Percentiles rank a stretch among this genome's conserved stretches.
Evolutionary conservation across 1,284 basidiomycete genomes (phyloP).

Genomic region (Caloboletus firmus): DNA sequence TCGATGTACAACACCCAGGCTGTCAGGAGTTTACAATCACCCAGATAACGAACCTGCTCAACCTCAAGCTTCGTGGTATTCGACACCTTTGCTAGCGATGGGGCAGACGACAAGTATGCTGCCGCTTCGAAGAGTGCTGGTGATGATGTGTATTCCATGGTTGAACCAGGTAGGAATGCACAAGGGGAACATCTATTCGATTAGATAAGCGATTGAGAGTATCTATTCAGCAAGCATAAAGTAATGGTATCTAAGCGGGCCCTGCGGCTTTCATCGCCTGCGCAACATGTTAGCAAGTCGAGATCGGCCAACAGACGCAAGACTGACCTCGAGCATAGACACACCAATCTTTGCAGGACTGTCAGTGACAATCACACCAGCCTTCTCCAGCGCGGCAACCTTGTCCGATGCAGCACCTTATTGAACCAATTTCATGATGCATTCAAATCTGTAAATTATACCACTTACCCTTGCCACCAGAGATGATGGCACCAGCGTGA

Average conservation of each 20-base stretch:
- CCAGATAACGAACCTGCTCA: slow-evolving; percentile 32
- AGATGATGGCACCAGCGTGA: slow-evolving; percentile 97
- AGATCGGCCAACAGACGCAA: neutral
- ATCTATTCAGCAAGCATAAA: slow-evolving; percentile 1
- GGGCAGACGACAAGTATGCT: slow-evolving; percentile 57
- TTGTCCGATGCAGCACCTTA: slow-evolving; percentile 91
- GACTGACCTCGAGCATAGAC: slow-evolving; percentile 79
- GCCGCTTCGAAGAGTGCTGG: slow-evolving; percentile 60
- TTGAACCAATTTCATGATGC: slow-evolving; percentile 1
- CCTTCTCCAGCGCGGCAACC: slow-evolving; percentile 89
- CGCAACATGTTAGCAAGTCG: slow-evolving; percentile 3
- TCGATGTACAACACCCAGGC: slow-evolving; percentile 26
- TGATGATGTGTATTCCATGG: slow-evolving; percentile 44
- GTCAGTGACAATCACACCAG: slow-evolving; percentile 92
- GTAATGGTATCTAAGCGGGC: slow-evolving; percentile 54
- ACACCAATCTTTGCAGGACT: slow-evolving; percentile 94
- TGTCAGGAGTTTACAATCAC: slow-evolving; percentile 31
- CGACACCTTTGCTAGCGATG: slow-evolving; percentile 53
- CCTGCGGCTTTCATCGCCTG: slow-evolving; percentile 87
- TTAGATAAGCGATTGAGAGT: slow-evolving; percentile 31
- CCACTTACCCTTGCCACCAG: slow-evolving; percentile 86
- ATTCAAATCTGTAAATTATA: neutral
- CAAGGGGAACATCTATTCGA: slow-evolving; percentile 15
- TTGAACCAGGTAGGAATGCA: neutral
- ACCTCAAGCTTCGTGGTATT: slow-evolving; percentile 75